These are phyloP conservation scores for Taphrina populina DNA, from an alignment of 1,139 yeast genomes.

Conservation along the genomic window DNA sequence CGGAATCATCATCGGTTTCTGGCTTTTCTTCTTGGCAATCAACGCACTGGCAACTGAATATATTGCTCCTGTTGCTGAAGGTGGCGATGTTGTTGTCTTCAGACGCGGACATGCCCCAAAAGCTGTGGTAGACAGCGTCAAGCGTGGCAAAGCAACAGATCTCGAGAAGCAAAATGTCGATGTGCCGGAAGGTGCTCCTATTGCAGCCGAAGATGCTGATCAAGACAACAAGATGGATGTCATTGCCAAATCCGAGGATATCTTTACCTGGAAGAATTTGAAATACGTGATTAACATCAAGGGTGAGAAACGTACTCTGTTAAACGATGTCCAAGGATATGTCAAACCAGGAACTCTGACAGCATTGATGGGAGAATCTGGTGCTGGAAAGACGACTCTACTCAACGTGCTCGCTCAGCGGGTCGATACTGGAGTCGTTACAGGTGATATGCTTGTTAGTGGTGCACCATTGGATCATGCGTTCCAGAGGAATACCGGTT, in stretches of 20 bases:
- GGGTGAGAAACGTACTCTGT: conserved; percentile 51
- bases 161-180: conserved; percentile 19
- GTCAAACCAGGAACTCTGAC: conserved; percentile 76
- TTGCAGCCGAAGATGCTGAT: conserved; percentile 12
- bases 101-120: conserved; percentile 47
- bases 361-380: conserved; percentile 84
- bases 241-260: conserved; percentile 41
- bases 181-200: conserved; percentile 12
- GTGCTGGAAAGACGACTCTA: conserved; percentile 82
- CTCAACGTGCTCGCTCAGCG: conserved; percentile 75
- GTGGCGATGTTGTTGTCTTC: conserved; percentile 78
- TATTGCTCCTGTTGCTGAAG: conserved; percentile 74
- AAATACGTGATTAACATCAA: conserved; percentile 49
- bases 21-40: conserved; percentile 55
- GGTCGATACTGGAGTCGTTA: conserved; percentile 71
- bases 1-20: conserved; percentile 64
- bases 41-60: conserved; percentile 61
- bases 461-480: conserved; percentile 65
- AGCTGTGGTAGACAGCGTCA: conserved; percentile 46
- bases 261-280: conserved; percentile 52
- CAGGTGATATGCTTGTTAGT: conserved; percentile 72
- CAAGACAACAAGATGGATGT: conserved; percentile 16
- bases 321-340: conserved; percentile 61
- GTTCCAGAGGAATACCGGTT: conserved; percentile 78
- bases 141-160: conserved; percentile 40